Evolutionary conservation across 345 rosid genomes (phyloP).

Genomic region (Sisymbrium altissimum): DNA sequence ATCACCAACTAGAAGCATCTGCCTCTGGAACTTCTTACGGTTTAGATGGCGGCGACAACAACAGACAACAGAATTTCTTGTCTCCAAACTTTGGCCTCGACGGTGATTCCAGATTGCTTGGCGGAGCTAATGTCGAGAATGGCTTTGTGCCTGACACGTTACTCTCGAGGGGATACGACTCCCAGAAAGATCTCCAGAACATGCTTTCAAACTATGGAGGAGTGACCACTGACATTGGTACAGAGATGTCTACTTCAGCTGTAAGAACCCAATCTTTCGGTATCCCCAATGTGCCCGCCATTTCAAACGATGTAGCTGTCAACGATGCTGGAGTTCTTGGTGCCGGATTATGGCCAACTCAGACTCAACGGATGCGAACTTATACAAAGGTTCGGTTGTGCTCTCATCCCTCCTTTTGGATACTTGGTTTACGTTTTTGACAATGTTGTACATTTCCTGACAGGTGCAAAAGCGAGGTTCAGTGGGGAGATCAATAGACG

Average conservation of each 20-base stretch:
- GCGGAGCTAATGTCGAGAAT: slow-evolving; percentile 54
- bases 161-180: slow-evolving; percentile 80
- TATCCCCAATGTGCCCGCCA: slow-evolving; percentile 72
- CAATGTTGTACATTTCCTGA: slow-evolving; percentile 1
- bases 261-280: slow-evolving; percentile 91
- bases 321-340: slow-evolving; percentile 72
- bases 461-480: slow-evolving; percentile 98
- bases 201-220: slow-evolving; percentile 80
- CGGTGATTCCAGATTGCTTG: slow-evolving; percentile 67
- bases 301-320: slow-evolving; percentile 69
- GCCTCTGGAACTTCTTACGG: slow-evolving; percentile 94
- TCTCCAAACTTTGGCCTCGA: slow-evolving; percentile 75
- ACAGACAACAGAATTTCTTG: slow-evolving; percentile 67
- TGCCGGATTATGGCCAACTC: slow-evolving; percentile 80
- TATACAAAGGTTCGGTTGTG: slow-evolving; percentile 72
- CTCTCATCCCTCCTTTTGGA: not conserved
- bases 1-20: slow-evolving; percentile 89
- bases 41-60: slow-evolving; percentile 54
- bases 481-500: slow-evolving; percentile 95
- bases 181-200: slow-evolving; percentile 95
- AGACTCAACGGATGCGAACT: slow-evolving; percentile 87
- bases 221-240: slow-evolving; percentile 74
- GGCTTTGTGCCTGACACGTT: slow-evolving; percentile 72
- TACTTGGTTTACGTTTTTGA: not conserved
- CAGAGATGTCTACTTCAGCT: slow-evolving; percentile 85